Percentiles rank a stretch among this genome's conserved stretches.
Evolutionary conservation across 148 eudicot genomes (phyloP).

Genomic region (Amaranthus hypochondriacus): DNA sequence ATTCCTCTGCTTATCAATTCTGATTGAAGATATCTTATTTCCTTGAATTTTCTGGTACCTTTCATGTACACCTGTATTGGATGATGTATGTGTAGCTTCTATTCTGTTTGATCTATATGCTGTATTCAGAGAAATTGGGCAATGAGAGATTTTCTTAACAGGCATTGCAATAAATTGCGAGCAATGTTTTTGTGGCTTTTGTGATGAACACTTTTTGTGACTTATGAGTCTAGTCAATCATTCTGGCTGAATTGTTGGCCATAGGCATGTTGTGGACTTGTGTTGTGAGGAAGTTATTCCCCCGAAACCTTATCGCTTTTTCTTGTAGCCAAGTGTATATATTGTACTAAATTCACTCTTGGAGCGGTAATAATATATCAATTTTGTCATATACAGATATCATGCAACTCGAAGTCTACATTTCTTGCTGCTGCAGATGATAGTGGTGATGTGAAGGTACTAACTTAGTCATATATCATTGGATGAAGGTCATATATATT

Average conservation of each 20-base stretch:
- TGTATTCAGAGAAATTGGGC: no score
- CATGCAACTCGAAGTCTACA: constrained; percentile 76
- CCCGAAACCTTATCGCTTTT: neutral
- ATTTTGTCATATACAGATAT: constrained; percentile 43
- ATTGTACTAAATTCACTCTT: neutral
- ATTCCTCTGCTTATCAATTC: neutral
- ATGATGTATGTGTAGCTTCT: no score
- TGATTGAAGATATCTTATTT: neutral
- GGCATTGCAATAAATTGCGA: no score
- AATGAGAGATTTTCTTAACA: no score
- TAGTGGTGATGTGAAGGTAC: constrained; percentile 93
- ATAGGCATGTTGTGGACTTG: neutral
- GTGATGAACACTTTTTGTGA: no score
- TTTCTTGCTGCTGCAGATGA: constrained; percentile 98
- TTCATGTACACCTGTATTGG: no score
- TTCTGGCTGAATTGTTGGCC: neutral
- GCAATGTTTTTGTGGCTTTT: no score
- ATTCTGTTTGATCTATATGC: no score
- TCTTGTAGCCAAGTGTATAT: neutral
- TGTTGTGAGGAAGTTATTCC: neutral
- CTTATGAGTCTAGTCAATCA: no score
- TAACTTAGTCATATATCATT: neutral
- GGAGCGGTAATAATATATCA: neutral
- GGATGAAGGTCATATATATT: neutral
- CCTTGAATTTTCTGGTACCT: no score